Evolutionary conservation across 768 basidiomycete species (phyloP).

Genomic region (Mycena indigotica): DNA sequence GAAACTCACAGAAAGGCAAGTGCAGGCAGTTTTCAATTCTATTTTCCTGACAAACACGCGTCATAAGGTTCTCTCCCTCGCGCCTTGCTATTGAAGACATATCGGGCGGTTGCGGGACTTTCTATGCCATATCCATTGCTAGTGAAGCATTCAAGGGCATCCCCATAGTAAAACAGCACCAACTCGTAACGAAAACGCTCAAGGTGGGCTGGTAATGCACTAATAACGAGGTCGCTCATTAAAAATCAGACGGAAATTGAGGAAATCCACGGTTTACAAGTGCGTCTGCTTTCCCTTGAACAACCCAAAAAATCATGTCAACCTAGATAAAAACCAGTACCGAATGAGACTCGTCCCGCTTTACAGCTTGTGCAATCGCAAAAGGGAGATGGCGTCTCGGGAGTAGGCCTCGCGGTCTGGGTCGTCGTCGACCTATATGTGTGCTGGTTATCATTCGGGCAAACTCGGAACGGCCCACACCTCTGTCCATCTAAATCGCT

Average conservation of each 20-base stretch:
- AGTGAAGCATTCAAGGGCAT: conserved; percentile 86
- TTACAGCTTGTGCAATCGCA: conserved; percentile 46
- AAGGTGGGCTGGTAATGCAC: conserved; percentile 38
- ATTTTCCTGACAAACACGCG: not conserved
- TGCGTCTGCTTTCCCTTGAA: conserved; percentile 39
- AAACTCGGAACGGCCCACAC: conserved; percentile 37
- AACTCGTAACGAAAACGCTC: conserved; percentile 80
- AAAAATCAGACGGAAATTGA: conserved; percentile 66
- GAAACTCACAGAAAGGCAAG: conserved; percentile 63
- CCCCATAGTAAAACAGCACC: conserved; percentile 89
- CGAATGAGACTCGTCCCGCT: conserved; percentile 5
- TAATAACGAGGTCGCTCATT: no score
- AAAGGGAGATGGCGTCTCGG: conserved; percentile 67
- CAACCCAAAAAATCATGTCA: not conserved
- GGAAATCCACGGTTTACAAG: conserved; percentile 93
- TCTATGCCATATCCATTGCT: conserved; percentile 90
- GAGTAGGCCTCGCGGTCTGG: conserved; percentile 58
- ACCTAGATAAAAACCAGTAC: conserved; percentile 42
- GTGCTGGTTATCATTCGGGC: not conserved
- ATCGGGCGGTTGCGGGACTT: conserved; percentile 98
- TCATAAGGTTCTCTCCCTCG: conserved; percentile 64
- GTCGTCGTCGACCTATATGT: conserved; percentile 61
- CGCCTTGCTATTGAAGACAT: conserved; percentile 88
- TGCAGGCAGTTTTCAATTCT: no score
- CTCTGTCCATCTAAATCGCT: conserved; percentile 73